Base-by-base conservation (phyloP, 164 flowering plant genomes). In the grape (Vitis vinifera) region DNA sequence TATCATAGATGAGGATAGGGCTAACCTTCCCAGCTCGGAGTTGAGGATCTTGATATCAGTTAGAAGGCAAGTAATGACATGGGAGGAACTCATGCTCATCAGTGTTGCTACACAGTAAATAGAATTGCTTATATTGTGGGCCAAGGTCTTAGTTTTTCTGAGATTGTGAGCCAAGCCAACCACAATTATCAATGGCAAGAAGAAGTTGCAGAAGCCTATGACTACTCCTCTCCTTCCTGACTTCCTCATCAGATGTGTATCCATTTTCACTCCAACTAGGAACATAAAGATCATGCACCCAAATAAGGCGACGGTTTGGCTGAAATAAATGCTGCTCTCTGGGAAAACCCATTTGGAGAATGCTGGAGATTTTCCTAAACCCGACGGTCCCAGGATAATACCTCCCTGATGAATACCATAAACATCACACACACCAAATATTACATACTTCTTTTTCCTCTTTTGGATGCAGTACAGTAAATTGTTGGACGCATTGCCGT, bases 21-120 rank as follows among this genome's bases (percentile, higher is more conserved):
- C 82, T 37, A 79, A 52, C 2, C 74, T 71, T 4, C 79, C 82
- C 16, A 79, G 69, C 55, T 76, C 79, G 1, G 82, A 79, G 53
- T 76, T 79, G 30, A 79, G 79, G n/a, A 79, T 53, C 59, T 75
- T 75, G n/a, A 79, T 27, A 37, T 79, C 82, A 3, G 65, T 55
- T 16, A 76, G 37, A 10, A 66, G 69, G 53, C 71, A 55, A 12
- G 71, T 61, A 49, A 73, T 67, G 67, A 76, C 82, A 47, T 66
- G 63, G 65, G 70, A 79, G 30, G 79, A 66, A n/a, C 53, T 75
- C 8, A 23, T 4, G n/a, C 71, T 55, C n/a, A 70, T 67, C 31
- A 60, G 58, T 1, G 57, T 17, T 11, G 70, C 73, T 6, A 75
- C 53, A 51, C 13, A 23, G 49, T 13, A 17, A 5, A 75, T 12